Evolutionary conservation across 2,329 filamentous ascomycete species (phyloP), one percentile per base, ranked within the genome.

Genomic region (Aspergillus ibericus): DNA sequence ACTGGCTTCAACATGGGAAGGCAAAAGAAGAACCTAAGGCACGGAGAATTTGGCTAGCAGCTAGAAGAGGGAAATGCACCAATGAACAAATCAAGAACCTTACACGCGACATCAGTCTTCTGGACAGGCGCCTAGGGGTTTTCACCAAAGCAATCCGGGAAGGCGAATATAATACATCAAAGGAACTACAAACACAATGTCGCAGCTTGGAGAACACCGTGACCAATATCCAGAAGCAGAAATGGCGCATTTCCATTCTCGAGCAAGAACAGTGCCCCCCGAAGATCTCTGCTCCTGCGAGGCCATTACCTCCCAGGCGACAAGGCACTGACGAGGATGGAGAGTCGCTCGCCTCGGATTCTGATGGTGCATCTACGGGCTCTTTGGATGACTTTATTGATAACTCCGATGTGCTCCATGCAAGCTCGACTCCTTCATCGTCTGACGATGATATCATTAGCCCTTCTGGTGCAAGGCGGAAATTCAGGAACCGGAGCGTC

Each of bases 141-240:
- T 72, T 86, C 15, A 80, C 80, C 9, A 66, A 78, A 1, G 81
- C 85, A 18, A 84, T 92, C 34, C 62, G 79, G 20, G 65, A 70
- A 1, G 75, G 82, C 15, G 70, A 78, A 29, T 91, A 87, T 54
- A 47, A 83, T 71, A 74, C 10, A 83, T 77, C 7, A 75, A 77
- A 20, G 66, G 80, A 86, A 13, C 69, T 95, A 13, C 75, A 79
- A 25, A 76, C 74, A 5, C 83, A 86, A 65, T 86, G 86, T 50
- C 73, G 76, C 10, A 82, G 77, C 35, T 76, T 96, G 55, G 86
- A 93, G 59, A 77, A 80, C 4, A 91, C 82, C 3, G 75, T 96
- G 0, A 82, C 84, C 35, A 82, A 89, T 55, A 82, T 83, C 50
- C 70, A 80, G 62, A 66, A 67, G 25, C 66, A 69, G 22, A 69